These are phyloP conservation scores for Platanthera zijinensis DNA, from an alignment of 106 monocot genomes.

Conservation along the genomic window DNA sequence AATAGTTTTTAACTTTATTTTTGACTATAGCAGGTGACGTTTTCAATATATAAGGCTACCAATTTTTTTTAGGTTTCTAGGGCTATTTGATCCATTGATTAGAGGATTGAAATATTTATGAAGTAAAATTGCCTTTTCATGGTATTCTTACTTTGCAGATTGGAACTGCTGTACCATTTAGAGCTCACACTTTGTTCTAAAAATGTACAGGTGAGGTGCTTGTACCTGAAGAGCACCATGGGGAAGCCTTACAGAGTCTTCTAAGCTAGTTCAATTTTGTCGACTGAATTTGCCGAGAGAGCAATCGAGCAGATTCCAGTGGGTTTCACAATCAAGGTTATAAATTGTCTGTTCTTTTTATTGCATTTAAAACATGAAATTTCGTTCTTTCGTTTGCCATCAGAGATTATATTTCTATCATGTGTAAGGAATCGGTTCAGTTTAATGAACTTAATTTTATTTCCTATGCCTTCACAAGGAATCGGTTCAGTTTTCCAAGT, in stretches of 20 bases:
- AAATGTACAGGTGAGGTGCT: constrained; percentile 27
- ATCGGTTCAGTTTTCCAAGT: no score
- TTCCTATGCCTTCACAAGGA: no score
- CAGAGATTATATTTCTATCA: not conserved
- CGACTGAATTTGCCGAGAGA: not conserved
- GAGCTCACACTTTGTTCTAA: not conserved
- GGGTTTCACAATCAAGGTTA: not conserved
- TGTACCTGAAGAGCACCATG: constrained; percentile 44
- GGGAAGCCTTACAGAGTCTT: constrained; percentile 26
- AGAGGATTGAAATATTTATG: not conserved
- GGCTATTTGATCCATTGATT: not conserved
- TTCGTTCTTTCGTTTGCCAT: not conserved
- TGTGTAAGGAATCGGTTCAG: no score
- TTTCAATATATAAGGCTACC: no score
- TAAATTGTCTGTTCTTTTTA: not conserved
- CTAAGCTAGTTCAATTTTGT: not conserved
- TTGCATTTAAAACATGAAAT: not conserved
- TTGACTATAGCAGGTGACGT: no score
- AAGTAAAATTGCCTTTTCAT: not conserved
- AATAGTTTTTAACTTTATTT: no score
- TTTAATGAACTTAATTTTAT: no score
- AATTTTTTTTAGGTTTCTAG: no score
- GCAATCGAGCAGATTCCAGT: not conserved
- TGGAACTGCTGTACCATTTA: not conserved
- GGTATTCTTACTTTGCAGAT: not conserved